A percentile compares a stretch with the other conserved stretches of the same genome.
Conservation (phyloP, 768 basidiomycete species). For the Macrolepiota fuliginosa region DNA sequence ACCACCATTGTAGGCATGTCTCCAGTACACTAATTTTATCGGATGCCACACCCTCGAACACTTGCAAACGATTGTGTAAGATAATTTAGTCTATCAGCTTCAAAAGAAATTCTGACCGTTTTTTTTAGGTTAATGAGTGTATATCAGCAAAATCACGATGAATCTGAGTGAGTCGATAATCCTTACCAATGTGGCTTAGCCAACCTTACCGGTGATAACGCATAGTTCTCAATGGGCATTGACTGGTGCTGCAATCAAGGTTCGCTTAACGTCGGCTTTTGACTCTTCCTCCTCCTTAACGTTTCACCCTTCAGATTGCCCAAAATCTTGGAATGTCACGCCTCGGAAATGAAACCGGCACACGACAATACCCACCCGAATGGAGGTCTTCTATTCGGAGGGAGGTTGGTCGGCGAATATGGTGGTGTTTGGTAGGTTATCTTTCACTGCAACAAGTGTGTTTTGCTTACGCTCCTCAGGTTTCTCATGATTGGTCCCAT, state of each 20-base stretch:
- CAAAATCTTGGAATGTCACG: slow-evolving; percentile 26
- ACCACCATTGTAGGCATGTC: slow-evolving; percentile 16
- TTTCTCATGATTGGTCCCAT: slow-evolving; percentile 27
- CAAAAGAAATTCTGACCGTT: not conserved
- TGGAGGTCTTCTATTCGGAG: slow-evolving; percentile 25
- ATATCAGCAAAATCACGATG: slow-evolving; percentile 26
- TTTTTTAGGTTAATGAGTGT: slow-evolving; percentile 24
- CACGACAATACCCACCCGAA: slow-evolving; percentile 18
- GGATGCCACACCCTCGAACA: slow-evolving; percentile 23
- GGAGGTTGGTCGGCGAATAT: slow-evolving; percentile 23
- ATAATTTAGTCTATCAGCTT: not conserved
- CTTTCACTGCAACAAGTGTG: not conserved
- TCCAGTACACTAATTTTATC: slow-evolving; percentile 23
- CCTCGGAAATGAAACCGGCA: slow-evolving; percentile 23
- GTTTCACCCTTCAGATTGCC: slow-evolving; percentile 17
- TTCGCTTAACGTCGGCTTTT: not conserved
- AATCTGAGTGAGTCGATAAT: slow-evolving; percentile 21
- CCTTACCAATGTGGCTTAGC: not conserved
- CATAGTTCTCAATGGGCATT: slow-evolving; percentile 24
- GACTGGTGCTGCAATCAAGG: slow-evolving; percentile 25
- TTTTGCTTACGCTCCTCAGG: slow-evolving; percentile 7
- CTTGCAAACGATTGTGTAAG: slow-evolving; percentile 24
- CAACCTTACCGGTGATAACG: not conserved
- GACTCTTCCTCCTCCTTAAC: not conserved
- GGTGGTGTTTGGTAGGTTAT: slow-evolving; percentile 23